Percentiles rank a stretch among this genome's conserved stretches.
These are phyloP conservation scores for Gastrolobium bilobum DNA, from an alignment of 306 rosid genomes.

Conservation along the genomic window DNA sequence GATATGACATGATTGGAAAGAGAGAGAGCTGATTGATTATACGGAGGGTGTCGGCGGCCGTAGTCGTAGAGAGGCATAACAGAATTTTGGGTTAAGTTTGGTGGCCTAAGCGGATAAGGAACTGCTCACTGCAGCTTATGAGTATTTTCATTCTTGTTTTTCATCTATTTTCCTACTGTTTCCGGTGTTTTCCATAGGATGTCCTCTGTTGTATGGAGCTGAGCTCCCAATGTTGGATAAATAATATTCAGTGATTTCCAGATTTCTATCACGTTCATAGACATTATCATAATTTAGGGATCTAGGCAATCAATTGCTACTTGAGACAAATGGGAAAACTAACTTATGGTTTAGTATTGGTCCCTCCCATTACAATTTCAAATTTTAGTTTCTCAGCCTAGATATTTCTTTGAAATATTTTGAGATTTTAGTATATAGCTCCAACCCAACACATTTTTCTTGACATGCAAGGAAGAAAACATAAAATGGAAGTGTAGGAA, in stretches of 20 bases:
- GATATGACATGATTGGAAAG: background rate
- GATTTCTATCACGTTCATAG: background rate
- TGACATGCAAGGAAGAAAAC: constrained; percentile 7
- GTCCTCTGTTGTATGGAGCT: background rate
- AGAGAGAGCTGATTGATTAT: background rate
- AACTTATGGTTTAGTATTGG: background rate
- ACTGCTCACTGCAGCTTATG: background rate
- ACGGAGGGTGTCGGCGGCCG: background rate
- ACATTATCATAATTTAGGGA: background rate
- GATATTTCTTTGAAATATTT: background rate
- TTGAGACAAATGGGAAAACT: constrained; percentile 6
- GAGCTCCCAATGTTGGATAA: background rate
- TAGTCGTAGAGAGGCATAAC: background rate
- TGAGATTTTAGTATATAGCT: background rate
- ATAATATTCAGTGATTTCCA: constrained; percentile 6
- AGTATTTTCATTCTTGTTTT: background rate
- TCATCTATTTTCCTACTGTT: background rate
- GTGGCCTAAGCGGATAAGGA: background rate
- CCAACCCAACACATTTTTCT: background rate
- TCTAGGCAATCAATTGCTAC: background rate
- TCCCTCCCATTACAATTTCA: constrained; percentile 2
- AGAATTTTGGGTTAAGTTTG: background rate
- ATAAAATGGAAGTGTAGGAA: too few relatives aligned
- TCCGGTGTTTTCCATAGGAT: background rate
- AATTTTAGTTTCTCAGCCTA: background rate